A percentile compares a stretch with the other conserved stretches of the same genome.
Conservation (phyloP, 1,284 basidiomycete species). For the Cystobasidiaceae sp. region DNA sequence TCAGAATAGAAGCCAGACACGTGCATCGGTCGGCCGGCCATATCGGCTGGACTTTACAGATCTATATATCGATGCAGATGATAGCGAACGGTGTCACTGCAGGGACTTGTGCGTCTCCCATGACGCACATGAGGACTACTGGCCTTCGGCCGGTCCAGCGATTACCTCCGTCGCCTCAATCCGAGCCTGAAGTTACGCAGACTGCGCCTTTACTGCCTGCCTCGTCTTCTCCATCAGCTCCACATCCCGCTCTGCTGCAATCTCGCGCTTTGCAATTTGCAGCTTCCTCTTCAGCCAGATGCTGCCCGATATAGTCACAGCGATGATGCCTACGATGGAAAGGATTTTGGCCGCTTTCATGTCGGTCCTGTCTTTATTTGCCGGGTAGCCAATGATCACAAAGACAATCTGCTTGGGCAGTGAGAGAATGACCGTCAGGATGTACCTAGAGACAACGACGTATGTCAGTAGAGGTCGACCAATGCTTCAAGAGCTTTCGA, state of each 20-base stretch:
- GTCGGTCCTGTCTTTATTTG: neutral
- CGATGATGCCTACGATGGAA: neutral
- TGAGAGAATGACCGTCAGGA: conserved; percentile 12
- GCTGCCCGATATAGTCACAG: neutral
- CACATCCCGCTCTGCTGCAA: conserved; percentile 4
- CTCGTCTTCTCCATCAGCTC: neutral
- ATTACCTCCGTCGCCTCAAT: no score
- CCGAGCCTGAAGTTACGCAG: neutral
- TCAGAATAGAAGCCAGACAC: no score
- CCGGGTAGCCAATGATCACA: conserved; percentile 2
- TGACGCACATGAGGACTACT: no score
- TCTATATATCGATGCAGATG: no score
- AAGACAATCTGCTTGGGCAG: conserved; percentile 25
- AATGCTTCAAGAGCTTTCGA: neutral
- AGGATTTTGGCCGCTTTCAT: neutral
- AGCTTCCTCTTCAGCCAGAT: neutral
- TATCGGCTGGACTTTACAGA: no score
- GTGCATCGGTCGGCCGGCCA: no score
- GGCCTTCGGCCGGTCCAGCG: no score
- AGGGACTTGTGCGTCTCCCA: neutral
- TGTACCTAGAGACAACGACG: neutral
- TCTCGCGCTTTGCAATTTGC: neutral
- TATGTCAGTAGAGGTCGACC: neutral
- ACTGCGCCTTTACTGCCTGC: neutral
- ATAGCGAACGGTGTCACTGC: no score